A percentile compares a stretch with the other conserved stretches of the same genome.
These are phyloP conservation scores for Massariosphaeria phaeospora DNA, from an alignment of 495 filamentous ascomycete genomes.

Conservation along the genomic window DNA sequence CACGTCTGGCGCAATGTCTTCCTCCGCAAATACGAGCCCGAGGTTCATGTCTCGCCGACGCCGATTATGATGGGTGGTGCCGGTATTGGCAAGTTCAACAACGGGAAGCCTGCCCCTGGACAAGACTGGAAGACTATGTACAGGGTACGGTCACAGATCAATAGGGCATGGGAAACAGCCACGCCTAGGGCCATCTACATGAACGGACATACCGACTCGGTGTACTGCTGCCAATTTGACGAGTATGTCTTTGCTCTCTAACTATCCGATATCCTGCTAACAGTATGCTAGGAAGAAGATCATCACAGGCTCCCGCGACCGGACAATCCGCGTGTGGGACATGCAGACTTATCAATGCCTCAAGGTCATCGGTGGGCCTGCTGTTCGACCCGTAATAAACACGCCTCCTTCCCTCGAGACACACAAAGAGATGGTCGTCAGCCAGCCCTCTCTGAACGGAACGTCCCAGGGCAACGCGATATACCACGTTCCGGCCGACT, in stretches of 20 bases:
- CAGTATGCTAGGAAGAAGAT: constrained; percentile 66
- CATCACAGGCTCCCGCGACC: constrained; percentile 92
- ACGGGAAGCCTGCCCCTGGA: constrained; percentile 37
- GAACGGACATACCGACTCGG: constrained; percentile 86
- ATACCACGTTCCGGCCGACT: constrained; percentile 37
- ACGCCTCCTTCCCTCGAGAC: constrained; percentile 29
- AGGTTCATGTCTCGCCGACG: constrained; percentile 46
- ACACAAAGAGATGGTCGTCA: constrained; percentile 25
- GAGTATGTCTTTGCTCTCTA: constrained; percentile 51
- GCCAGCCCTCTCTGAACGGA: constrained; percentile 47
- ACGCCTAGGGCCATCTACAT: constrained; percentile 78
- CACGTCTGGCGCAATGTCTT: constrained; percentile 79
- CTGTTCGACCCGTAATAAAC: constrained; percentile 25
- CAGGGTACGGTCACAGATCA: constrained; percentile 64
- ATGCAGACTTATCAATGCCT: constrained; percentile 76
- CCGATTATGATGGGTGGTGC: constrained; percentile 38
- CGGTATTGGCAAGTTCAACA: constrained; percentile 48
- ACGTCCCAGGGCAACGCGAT: constrained; percentile 42
- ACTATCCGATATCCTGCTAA: background rate
- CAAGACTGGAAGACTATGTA: constrained; percentile 87
- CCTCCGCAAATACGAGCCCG: constrained; percentile 54
- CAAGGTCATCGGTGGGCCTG: constrained; percentile 65
- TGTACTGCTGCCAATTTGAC: constrained; percentile 97
- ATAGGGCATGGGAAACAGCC: constrained; percentile 71
- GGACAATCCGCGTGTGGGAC: constrained; percentile 93